These are phyloP conservation scores for Starmerella tilneyi DNA, from an alignment of 805 yeast genomes.

Conservation along the genomic window DNA sequence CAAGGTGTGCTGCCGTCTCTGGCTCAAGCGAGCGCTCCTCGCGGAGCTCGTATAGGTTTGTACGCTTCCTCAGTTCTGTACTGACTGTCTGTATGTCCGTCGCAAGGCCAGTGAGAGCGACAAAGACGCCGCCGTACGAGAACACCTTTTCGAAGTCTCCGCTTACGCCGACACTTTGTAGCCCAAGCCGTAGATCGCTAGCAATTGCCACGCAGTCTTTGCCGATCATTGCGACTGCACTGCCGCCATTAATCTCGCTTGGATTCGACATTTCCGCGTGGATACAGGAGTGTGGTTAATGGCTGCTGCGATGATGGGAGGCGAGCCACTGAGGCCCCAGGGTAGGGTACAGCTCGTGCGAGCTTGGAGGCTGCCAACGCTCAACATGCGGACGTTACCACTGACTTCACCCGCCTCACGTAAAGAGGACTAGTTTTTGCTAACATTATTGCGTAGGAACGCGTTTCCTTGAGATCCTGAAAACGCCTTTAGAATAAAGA, in stretches of 20 bases:
- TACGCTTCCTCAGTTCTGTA: conserved; percentile 72
- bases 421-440: too few relatives aligned
- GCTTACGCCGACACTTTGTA: conserved; percentile 83
- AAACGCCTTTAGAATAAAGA: too few relatives aligned
- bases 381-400: too few relatives aligned
- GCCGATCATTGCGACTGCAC: conserved; percentile 97
- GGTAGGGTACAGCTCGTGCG: background rate
- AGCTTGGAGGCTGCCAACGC: background rate
- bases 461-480: too few relatives aligned
- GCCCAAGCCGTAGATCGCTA: conserved; percentile 85
- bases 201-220: conserved; percentile 98
- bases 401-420: too few relatives aligned
- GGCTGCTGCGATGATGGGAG: background rate
- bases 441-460: too few relatives aligned
- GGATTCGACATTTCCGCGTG: conserved; percentile 32
- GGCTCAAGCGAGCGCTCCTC: conserved; percentile 94
- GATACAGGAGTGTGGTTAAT: background rate
- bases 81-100: conserved; percentile 78
- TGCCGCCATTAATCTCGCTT: conserved; percentile 52
- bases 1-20: conserved; percentile 81
- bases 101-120: conserved; percentile 92
- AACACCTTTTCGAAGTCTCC: conserved; percentile 90
- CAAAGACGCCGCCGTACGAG: conserved; percentile 61
- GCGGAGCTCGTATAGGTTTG: conserved; percentile 77
- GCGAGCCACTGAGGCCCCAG: conserved; percentile 1